phyloP scores from a whole-genome alignment of 1,139 yeast genomes.

The Arxiozyma telluris region DNA sequence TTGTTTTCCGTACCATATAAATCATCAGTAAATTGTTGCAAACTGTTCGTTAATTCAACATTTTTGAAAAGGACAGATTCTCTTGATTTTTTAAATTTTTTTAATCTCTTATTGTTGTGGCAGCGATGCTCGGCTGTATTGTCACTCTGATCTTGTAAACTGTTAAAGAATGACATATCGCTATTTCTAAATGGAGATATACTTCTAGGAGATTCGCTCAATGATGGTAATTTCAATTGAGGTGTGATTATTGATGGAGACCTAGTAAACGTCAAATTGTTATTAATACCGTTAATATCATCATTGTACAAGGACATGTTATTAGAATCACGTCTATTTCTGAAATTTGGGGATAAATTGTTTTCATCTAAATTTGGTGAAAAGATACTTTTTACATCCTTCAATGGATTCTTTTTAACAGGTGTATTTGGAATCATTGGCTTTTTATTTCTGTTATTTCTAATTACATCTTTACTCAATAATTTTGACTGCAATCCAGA shows the following conservation, averaged over 20 bases:
- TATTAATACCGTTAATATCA: conserved; percentile 1
- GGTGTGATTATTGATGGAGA: conserved; percentile 2
- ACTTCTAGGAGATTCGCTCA: not conserved
- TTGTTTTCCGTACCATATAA: conserved; percentile 27
- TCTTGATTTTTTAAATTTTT: conserved; percentile 24
- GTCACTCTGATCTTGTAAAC: conserved; percentile 3
- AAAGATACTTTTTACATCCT: conserved; percentile 13
- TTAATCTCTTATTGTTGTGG: conserved; percentile 10
- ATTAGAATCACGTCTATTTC: not conserved
- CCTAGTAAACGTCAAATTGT: conserved; percentile 1
- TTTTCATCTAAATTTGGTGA: not conserved
- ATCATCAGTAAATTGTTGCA: conserved; percentile 31
- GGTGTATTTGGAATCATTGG: conserved; percentile 30
- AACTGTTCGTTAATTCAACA: conserved; percentile 25
- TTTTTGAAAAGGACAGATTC: conserved; percentile 28
- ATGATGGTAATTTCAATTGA: not conserved
- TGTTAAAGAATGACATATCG: not conserved
- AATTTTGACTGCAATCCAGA: conserved; percentile 27
- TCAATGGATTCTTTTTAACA: conserved; percentile 26
- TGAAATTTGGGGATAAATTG: not conserved
- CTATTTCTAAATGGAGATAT: not conserved
- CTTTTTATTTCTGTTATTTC: conserved; percentile 15
- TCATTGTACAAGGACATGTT: not conserved
- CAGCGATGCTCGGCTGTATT: not conserved
- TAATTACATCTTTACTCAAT: conserved; percentile 7